phyloP scores from a whole-genome alignment of 768 basidiomycete genomes.

The Trametes gibbosa region DNA sequence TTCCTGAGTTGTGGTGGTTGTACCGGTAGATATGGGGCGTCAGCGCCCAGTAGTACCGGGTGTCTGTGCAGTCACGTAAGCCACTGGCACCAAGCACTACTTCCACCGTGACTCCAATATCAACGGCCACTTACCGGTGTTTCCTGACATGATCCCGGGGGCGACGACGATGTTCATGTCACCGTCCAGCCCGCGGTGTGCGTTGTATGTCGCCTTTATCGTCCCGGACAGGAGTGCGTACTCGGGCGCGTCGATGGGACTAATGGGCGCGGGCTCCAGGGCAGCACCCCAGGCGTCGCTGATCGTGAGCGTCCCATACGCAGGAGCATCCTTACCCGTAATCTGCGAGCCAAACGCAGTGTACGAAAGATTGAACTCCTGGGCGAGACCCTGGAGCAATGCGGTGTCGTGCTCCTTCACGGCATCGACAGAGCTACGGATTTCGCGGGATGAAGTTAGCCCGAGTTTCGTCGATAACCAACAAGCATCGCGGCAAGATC shows the following conservation, averaged over 20 bases:
- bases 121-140: slow-evolving; percentile 30
- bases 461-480: neutral
- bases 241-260: slow-evolving; percentile 37
- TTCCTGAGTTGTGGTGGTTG: slow-evolving; percentile 26
- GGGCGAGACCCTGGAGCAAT: slow-evolving; percentile 29
- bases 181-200: slow-evolving; percentile 27
- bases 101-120: neutral
- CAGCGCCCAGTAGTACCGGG: slow-evolving; percentile 44
- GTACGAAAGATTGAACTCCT: slow-evolving; percentile 40
- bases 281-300: slow-evolving; percentile 34
- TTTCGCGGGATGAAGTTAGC: neutral
- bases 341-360: slow-evolving; percentile 39
- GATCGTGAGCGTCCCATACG: slow-evolving; percentile 38
- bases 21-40: slow-evolving; percentile 49
- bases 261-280: slow-evolving; percentile 42
- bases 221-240: slow-evolving; percentile 43
- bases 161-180: slow-evolving; percentile 34
- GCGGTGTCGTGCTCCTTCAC: slow-evolving; percentile 31
- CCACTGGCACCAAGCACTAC: neutral
- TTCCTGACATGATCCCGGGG: slow-evolving; percentile 38
- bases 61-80: slow-evolving; percentile 33
- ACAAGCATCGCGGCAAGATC: neutral
- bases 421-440: slow-evolving; percentile 31
- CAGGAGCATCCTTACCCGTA: slow-evolving; percentile 21
- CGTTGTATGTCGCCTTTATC: slow-evolving; percentile 38